Percentiles rank a stretch among this genome's conserved stretches.
Evolutionary conservation across 495 filamentous ascomycete genomes (phyloP).

Genomic region (Polyplosphaeria fusca): DNA sequence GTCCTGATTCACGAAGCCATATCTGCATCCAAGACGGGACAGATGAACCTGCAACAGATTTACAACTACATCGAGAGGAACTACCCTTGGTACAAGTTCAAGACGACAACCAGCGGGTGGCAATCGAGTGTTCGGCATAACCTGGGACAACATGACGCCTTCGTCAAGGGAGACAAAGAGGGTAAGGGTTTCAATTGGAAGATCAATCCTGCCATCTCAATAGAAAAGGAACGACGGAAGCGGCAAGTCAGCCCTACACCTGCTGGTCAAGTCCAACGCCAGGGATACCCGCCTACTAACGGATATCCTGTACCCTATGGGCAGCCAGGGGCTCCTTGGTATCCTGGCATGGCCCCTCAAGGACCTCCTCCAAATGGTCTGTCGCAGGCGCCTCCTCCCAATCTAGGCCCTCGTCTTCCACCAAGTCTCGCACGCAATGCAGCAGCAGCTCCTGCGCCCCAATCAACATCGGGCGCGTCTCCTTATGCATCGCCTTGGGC

Average conservation of each 20-base stretch:
- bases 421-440: conserved; percentile 25
- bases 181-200: conserved; percentile 44
- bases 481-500: conserved; percentile 34
- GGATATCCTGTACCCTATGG: conserved; percentile 20
- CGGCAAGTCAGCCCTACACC: conserved; percentile 34
- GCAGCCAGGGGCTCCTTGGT: conserved; percentile 7
- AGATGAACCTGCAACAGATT: conserved; percentile 86
- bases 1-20: conserved; percentile 88
- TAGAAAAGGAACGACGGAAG: conserved; percentile 42
- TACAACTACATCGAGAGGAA: conserved; percentile 83
- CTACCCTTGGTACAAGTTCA: conserved; percentile 88
- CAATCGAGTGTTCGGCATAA: conserved; percentile 97
- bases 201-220: conserved; percentile 36
- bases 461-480: conserved; percentile 4
- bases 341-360: conserved; percentile 12
- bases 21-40: conserved; percentile 62
- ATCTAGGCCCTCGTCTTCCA: conserved; percentile 15
- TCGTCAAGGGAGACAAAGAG: conserved; percentile 70
- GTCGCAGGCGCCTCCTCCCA: conserved; percentile 3
- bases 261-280: conserved; percentile 13
- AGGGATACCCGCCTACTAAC: conserved; percentile 19
- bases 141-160: conserved; percentile 81
- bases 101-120: conserved; percentile 80
- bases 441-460: conserved; percentile 13
- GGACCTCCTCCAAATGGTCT: conserved; percentile 13